Percentiles rank a stretch among this genome's conserved stretches.
Evolutionary conservation across 495 filamentous ascomycete species (phyloP).

Genomic region (Terfezia boudieri): DNA sequence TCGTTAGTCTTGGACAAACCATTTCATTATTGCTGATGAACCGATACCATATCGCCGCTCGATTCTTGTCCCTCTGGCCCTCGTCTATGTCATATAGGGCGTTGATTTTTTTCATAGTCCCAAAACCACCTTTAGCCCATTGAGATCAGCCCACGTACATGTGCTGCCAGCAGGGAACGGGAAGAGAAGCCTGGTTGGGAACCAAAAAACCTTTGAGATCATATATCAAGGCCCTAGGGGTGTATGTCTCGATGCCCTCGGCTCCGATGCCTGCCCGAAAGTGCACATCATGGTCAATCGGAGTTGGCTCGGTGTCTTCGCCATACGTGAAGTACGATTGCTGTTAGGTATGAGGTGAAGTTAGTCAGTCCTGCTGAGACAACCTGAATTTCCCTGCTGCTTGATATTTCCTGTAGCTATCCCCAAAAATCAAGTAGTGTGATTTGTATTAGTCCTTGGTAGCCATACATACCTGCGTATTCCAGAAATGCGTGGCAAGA

Average conservation of each 20-base stretch:
- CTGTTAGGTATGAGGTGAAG: constrained; percentile 22
- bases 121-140: constrained; percentile 39
- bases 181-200: not conserved
- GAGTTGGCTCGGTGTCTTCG: constrained; percentile 38
- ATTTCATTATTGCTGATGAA: not conserved
- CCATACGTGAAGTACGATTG: constrained; percentile 96
- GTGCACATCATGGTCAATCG: constrained; percentile 75
- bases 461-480: constrained; percentile 18
- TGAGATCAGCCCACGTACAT: not conserved
- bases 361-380: not conserved
- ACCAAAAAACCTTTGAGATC: constrained; percentile 52
- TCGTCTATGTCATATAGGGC: constrained; percentile 58
- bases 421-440: not conserved
- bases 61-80: constrained; percentile 19
- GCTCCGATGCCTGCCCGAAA: constrained; percentile 72
- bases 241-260: constrained; percentile 73
- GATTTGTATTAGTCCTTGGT: too few species aligned
- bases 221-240: constrained; percentile 77
- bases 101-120: constrained; percentile 66
- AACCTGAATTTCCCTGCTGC: too few species aligned
- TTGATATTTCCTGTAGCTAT: not conserved
- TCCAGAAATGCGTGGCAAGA: constrained; percentile 96
- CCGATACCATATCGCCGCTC: not conserved
- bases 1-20: constrained; percentile 1
- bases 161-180: not conserved